Evolutionary conservation across 108 stramenopile species (phyloP), one percentile per base, ranked within the genome.

Genomic region (Cyclotella cryptica): DNA sequence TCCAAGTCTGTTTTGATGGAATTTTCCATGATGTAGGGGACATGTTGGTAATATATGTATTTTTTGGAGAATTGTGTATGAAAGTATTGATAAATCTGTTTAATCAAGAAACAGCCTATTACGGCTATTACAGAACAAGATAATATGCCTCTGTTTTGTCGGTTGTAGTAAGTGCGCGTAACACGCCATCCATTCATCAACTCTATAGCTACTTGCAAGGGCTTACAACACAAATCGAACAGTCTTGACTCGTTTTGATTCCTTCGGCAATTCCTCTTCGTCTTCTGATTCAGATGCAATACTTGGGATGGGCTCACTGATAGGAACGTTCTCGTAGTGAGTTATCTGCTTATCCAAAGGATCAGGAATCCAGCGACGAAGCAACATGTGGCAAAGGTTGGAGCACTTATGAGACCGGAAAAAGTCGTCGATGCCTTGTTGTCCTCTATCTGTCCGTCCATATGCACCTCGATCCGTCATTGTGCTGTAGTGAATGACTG

Each of bases 381-480:
- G 44, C 28, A 87, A 24, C 83, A 87, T 71, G n/a, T 79, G 83
- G 43, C 86, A 87, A 21, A 87, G 47, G 28, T 45, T 40, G 28
- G 75, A 77, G 30, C 85, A 87, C 22, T 69, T 46, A 19, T 87
- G 86, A 26, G 75, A 81, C 26, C 41, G 8, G 30, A 86, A 84
- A 49, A 87, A 87, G 51, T 64, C 57, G 13, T 71, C 66, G 22
- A 86, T 87, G 19, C 86, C 86, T 28, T 74, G 41, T 54, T 86
- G 60, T 24, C 86, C 86, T 13, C 59, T 67, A 70, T 87, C 85
- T n/a, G 86, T 86, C 17, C 83, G 54, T 8, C 83, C 86, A 28
- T 68, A 86, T 13, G 84, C 83, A 1, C n/a, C 24, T 21, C 77
- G 54, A 49, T 72, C 39, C 1, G 78, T 83, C 22, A 27, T 28